Base-by-base conservation (phyloP, 352 stramenopile genomes). In the Phytopythium chamaehyphon region DNA sequence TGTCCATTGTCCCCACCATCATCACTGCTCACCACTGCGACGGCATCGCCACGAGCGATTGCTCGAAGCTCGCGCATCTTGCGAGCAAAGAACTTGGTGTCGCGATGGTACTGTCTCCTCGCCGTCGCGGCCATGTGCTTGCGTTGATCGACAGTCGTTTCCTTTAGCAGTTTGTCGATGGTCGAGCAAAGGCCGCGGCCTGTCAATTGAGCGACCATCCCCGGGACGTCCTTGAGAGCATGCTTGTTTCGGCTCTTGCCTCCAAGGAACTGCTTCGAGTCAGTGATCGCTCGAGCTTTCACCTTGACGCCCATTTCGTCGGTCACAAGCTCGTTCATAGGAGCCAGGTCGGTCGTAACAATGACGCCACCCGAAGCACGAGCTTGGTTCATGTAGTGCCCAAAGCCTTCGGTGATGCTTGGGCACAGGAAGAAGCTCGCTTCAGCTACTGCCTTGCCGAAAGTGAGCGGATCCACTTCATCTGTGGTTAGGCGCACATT, bases 311-410 rank as follows among this genome's bases (percentile, higher is more conserved):
- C 71, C 33, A 67, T 75, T n/a, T 61, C 68, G 16, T 69, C 55
- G 16, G 62, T 62, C 18, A 87, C 58, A 31, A 86, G 46, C 38
- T 87, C 76, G 47, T 81, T 84, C 73, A 87, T 83, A 5, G 76
- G 76, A 31, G 69, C 59, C 36, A 73, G 36, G 44, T 87, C 59
- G 1, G 76, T 74, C 2, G 73, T 76, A 43, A 87, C 40, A 33
- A 87, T 71, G 11, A 84, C 55, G 9, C 62, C 76, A 7, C 76
- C 71, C 0, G 70, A 59, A 16, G 76, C 76, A 9, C 72, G 68
- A 26, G 73, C 73, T 26, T 87, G 76, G 54, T 87, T 87, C 57
- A 87, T 73, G 55, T 87, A 87, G 62, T 87, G 76, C 11, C 75
- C 76, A 42, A 79, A 88, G 2, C 74, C 77, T 57, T 88, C 77